Evolutionary conservation across 192 early-diverging fungal genomes (phyloP).

Genomic region (Neocallimastix lanati): DNA sequence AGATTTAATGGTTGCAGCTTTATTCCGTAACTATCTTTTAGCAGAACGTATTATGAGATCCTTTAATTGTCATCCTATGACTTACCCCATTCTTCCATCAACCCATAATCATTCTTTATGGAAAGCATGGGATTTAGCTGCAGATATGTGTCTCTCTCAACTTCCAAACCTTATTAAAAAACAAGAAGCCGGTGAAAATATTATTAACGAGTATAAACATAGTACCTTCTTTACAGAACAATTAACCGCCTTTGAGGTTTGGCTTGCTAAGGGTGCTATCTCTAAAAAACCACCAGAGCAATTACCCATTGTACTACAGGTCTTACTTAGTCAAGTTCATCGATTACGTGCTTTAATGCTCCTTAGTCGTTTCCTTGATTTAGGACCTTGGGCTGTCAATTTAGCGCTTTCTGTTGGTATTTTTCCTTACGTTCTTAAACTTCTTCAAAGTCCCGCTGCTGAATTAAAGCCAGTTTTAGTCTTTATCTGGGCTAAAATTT

Average conservation of each 20-base stretch:
- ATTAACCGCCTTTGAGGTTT: conserved; percentile 91
- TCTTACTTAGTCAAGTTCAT: conserved; percentile 86
- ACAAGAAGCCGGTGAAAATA: conserved; percentile 3
- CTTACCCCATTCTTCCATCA: conserved; percentile 59
- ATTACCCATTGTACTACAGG: conserved; percentile 89
- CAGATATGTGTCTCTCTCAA: conserved; percentile 74
- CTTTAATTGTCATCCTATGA: conserved; percentile 82
- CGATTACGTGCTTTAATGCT: conserved; percentile 77
- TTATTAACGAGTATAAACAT: conserved; percentile 42
- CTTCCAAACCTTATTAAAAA: conserved; percentile 52
- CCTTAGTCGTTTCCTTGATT: conserved; percentile 38
- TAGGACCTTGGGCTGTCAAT: conserved; percentile 47
- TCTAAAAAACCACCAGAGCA: conserved; percentile 63
- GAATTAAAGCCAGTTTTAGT: conserved; percentile 88
- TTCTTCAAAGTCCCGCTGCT: conserved; percentile 75
- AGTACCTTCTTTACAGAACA: conserved; percentile 91
- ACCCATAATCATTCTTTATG: conserved; percentile 94
- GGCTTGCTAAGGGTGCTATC: conserved; percentile 70
- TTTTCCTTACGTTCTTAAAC: conserved; percentile 89
- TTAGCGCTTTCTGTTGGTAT: conserved; percentile 86
- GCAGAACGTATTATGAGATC: conserved; percentile 91
- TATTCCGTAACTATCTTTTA: conserved; percentile 90
- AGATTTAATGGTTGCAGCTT: conserved; percentile 79
- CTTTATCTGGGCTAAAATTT: conserved; percentile 92
- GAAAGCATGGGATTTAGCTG: conserved; percentile 85